Evolutionary conservation across 2,329 filamentous ascomycete genomes (phyloP).

Genomic region (Aspergillus sp.): DNA sequence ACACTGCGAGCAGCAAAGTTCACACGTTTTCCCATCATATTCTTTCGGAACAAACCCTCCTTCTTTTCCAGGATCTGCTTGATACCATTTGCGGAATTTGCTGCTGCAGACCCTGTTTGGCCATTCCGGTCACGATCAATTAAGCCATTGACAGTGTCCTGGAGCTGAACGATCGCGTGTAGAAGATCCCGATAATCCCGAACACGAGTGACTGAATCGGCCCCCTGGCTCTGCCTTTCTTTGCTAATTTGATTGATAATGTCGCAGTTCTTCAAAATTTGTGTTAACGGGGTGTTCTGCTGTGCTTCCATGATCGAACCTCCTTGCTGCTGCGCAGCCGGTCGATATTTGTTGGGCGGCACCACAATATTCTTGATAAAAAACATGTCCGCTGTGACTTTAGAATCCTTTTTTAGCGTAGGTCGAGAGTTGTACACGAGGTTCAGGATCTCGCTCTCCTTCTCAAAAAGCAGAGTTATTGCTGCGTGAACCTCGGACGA

Average conservation of each 20-base stretch:
- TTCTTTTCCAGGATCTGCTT: slow-evolving; percentile 99
- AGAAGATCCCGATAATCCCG: slow-evolving; percentile 75
- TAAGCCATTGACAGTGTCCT: slow-evolving; percentile 88
- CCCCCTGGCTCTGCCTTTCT: slow-evolving; percentile 59
- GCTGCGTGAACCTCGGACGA: slow-evolving; percentile 80
- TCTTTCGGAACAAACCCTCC: slow-evolving; percentile 95
- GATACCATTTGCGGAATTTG: slow-evolving; percentile 85
- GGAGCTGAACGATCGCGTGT: slow-evolving; percentile 77
- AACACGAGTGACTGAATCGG: slow-evolving; percentile 47
- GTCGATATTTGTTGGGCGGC: slow-evolving; percentile 87
- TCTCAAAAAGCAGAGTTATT: slow-evolving; percentile 76
- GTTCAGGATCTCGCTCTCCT: slow-evolving; percentile 78
- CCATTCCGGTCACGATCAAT: slow-evolving; percentile 89
- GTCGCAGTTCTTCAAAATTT: slow-evolving; percentile 74
- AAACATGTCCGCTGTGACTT: slow-evolving; percentile 83
- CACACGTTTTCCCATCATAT: slow-evolving; percentile 99
- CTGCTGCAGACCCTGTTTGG: slow-evolving; percentile 72
- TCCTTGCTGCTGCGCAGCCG: slow-evolving; percentile 78
- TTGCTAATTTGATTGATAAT: slow-evolving; percentile 72
- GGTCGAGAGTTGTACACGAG: slow-evolving; percentile 82
- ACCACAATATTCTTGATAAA: slow-evolving; percentile 85
- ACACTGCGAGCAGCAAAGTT: slow-evolving; percentile 97
- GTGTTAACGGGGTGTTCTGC: slow-evolving; percentile 84
- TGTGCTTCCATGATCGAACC: slow-evolving; percentile 82
- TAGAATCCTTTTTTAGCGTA: slow-evolving; percentile 54